Percentiles rank a stretch among this genome's conserved stretches.
Conservation (phyloP, 257 asterid genomes). For the Solanum tacnaense region DNA sequence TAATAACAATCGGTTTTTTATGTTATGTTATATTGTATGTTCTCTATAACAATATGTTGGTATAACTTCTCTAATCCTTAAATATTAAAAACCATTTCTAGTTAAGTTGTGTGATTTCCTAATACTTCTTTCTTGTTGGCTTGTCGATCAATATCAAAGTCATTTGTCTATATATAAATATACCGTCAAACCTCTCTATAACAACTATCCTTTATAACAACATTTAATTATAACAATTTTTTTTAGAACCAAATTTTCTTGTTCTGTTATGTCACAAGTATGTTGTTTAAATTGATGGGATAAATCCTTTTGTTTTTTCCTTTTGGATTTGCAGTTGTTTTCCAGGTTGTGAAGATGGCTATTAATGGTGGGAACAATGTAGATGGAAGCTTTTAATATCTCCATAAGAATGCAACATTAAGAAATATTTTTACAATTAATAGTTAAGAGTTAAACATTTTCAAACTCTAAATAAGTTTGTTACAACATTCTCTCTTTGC, state of each 20-base stretch:
- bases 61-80: not conserved
- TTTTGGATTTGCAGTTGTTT: slow-evolving; percentile 30
- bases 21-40: not conserved
- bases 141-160: not conserved
- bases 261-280: not conserved
- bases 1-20: not conserved
- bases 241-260: not conserved
- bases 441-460: not conserved
- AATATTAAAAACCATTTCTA: not conserved
- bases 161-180: not conserved
- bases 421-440: not conserved
- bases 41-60: not conserved
- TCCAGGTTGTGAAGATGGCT: slow-evolving; percentile 65
- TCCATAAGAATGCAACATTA: not conserved
- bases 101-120: not conserved
- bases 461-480: not conserved
- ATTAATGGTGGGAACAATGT: slow-evolving; percentile 27
- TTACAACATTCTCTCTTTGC: not conserved
- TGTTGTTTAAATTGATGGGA: not conserved
- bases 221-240: not conserved
- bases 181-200: not conserved
- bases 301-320: not conserved
- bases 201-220: not conserved
- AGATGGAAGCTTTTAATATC: not conserved
- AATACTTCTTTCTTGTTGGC: not conserved